Percentiles rank a stretch among this genome's conserved stretches.
Evolutionary conservation across 495 filamentous ascomycete species (phyloP).

Genomic region (Tetracladium marchalianum): DNA sequence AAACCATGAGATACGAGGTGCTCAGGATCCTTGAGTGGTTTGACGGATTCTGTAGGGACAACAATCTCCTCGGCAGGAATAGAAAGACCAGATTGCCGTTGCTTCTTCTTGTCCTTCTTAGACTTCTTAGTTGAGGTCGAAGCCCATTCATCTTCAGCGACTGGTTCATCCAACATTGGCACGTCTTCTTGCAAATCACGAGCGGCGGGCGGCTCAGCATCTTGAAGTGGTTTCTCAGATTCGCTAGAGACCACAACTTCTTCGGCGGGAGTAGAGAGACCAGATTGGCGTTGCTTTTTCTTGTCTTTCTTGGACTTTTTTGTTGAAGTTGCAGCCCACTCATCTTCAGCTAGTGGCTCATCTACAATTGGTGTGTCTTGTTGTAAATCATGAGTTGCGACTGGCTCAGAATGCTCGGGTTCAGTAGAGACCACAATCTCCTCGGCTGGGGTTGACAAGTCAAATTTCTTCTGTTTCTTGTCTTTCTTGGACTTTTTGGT

Average conservation of each 20-base stretch:
- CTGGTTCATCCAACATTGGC: too few relatives aligned
- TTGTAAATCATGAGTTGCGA: not conserved
- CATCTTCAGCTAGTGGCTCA: not conserved
- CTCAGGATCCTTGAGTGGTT: not conserved
- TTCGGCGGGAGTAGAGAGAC: constrained; percentile 5
- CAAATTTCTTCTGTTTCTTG: constrained; percentile 8
- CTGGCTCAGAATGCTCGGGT: not conserved
- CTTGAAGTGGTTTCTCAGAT: not conserved
- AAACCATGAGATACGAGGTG: not conserved
- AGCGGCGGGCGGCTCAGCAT: not conserved
- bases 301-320: constrained; percentile 19
- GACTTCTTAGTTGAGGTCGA: constrained; percentile 17
- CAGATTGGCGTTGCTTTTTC: constrained; percentile 12
- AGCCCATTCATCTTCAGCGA: constrained; percentile 1
- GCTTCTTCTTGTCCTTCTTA: constrained; percentile 24
- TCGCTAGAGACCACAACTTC: not conserved
- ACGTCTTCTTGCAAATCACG: not conserved
- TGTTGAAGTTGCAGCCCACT: not conserved
- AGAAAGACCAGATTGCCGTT: constrained; percentile 6
- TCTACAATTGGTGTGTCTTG: not conserved
- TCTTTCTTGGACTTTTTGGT: constrained; percentile 14
- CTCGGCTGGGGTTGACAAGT: not conserved
- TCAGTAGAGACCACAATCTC: too few relatives aligned
- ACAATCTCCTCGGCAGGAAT: not conserved
- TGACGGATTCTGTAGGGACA: too few relatives aligned